These are phyloP conservation scores for Pythium apleroticum DNA, from an alignment of 352 stramenopile species.

Conservation along the genomic window DNA sequence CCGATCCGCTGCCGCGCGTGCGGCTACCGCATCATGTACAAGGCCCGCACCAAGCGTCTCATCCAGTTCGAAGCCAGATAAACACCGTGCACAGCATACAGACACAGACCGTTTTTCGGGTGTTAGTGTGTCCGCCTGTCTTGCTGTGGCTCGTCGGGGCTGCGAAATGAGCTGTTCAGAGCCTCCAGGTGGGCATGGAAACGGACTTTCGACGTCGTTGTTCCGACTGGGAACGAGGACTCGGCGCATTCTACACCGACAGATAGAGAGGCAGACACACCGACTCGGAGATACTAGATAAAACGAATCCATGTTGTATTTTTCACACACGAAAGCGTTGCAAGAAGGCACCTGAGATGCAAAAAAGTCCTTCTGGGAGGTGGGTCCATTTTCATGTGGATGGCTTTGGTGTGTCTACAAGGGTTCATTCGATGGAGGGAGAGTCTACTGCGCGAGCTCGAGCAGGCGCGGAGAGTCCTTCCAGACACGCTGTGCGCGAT, in stretches of 20 bases:
- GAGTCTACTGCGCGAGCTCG: slow-evolving; percentile 39
- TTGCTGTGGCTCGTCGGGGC: neutral
- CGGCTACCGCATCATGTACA: slow-evolving; percentile 98
- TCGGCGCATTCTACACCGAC: neutral
- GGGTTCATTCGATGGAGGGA: neutral
- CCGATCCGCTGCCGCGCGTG: slow-evolving; percentile 95
- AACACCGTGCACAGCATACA: slow-evolving; percentile 17
- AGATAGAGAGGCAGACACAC: slow-evolving; percentile 3
- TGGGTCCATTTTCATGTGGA: neutral
- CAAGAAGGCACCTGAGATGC: neutral
- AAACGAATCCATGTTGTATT: slow-evolving; percentile 7
- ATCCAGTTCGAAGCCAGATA: slow-evolving; percentile 92
- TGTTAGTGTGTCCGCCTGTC: neutral
- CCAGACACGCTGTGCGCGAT: slow-evolving; percentile 66
- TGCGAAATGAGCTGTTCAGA: neutral
- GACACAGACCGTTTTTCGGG: neutral
- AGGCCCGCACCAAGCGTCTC: slow-evolving; percentile 94
- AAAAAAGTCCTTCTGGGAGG: neutral
- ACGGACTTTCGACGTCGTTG: neutral
- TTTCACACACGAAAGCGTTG: neutral
- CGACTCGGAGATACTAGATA: neutral
- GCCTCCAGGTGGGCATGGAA: neutral
- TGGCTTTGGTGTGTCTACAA: neutral
- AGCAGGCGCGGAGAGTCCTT: slow-evolving; percentile 54
- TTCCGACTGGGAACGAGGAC: neutral